Percentiles rank a stretch among this genome's conserved stretches.
Evolutionary conservation across 2,329 filamentous ascomycete species (phyloP).

Genomic region (Ambrosiella xylebori): DNA sequence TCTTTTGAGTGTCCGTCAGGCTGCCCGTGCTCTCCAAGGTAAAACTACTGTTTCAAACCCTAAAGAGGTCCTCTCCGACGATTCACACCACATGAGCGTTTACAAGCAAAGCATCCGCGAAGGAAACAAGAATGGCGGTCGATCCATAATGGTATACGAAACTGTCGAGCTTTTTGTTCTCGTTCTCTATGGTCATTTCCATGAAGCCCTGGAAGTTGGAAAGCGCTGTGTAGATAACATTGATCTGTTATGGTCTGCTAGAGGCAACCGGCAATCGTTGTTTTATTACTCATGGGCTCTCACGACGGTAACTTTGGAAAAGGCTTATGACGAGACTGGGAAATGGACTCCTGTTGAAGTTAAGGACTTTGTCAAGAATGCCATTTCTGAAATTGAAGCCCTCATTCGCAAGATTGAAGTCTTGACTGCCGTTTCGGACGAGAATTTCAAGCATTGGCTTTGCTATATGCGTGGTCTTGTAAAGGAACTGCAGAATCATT

Average conservation of each 20-base stretch:
- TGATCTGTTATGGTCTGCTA: constrained; percentile 38
- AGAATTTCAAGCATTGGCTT: constrained; percentile 58
- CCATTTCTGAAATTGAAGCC: constrained; percentile 34
- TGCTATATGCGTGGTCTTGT: constrained; percentile 51
- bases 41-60: constrained; percentile 43
- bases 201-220: constrained; percentile 41
- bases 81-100: constrained; percentile 39
- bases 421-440: constrained; percentile 38
- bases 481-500: constrained; percentile 40
- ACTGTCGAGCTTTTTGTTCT: constrained; percentile 45
- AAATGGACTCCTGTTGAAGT: constrained; percentile 1
- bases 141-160: constrained; percentile 52
- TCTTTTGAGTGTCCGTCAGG: constrained; percentile 48
- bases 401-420: constrained; percentile 45
- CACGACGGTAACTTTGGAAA: constrained; percentile 32
- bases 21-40: constrained; percentile 53
- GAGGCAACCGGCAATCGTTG: constrained; percentile 38
- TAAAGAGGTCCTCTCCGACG: constrained; percentile 45
- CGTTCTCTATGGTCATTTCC: constrained; percentile 46
- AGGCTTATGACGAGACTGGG: constrained; percentile 29
- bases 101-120: constrained; percentile 43
- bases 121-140: constrained; percentile 39
- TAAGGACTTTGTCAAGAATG: constrained; percentile 26
- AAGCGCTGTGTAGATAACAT: constrained; percentile 29
- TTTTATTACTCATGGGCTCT: constrained; percentile 44